phyloP scores from a whole-genome alignment of 768 basidiomycete species.

The Lactarius hatsudake region DNA sequence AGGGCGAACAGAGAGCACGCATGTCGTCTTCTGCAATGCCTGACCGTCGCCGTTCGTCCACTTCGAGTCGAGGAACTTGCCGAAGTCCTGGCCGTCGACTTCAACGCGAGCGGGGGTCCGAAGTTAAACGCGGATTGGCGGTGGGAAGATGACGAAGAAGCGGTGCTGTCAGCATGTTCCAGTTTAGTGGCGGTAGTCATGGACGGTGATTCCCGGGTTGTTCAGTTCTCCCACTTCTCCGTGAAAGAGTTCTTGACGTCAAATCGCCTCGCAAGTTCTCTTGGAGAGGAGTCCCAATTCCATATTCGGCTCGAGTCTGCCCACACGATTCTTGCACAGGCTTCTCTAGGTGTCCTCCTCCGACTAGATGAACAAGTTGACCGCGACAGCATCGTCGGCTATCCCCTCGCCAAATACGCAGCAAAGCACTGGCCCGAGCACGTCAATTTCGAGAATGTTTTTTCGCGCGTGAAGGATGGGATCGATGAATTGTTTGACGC shows the following conservation, averaged over 20 bases:
- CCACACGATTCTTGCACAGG: neutral
- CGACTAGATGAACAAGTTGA: neutral
- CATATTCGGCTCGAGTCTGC: neutral
- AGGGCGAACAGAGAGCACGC: neutral
- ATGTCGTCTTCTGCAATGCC: neutral
- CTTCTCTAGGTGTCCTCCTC: neutral
- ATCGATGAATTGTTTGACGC: neutral
- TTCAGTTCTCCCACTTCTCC: no score
- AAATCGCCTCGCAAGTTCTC: neutral
- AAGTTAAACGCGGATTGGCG: neutral
- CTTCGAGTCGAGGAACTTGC: conserved; percentile 7
- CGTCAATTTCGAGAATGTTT: neutral
- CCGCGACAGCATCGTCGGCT: neutral
- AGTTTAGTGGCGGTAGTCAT: neutral
- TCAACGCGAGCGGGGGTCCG: neutral
- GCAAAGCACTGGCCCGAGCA: neutral
- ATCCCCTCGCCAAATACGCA: neutral
- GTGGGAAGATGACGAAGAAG: neutral
- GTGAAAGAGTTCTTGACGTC: neutral
- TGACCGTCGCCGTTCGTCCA: no score
- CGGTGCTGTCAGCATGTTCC: neutral
- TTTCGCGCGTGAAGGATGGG: neutral
- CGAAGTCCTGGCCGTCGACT: neutral
- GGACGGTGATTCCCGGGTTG: neutral
- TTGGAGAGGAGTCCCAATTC: neutral